Evolutionary conservation across 1,139 yeast genomes (phyloP), one percentile per base, ranked within the genome.

Genomic region (Lodderomyces orthopsilosis): DNA sequence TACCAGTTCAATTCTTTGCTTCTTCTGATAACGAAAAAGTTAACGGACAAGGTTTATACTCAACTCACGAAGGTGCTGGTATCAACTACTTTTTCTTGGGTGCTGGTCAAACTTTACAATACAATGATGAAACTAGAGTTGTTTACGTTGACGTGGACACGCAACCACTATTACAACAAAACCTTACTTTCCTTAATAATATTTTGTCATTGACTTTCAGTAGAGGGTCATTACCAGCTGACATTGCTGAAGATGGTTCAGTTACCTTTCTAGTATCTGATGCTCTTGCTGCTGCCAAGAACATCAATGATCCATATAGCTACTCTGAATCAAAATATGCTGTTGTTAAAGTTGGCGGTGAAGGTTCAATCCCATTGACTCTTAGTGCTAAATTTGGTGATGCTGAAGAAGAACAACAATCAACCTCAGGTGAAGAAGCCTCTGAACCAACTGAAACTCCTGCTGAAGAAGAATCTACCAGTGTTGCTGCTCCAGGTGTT

Each of bases 1-100:
- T 50, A 37, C 43, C 38, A 21, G 46, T 54, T 27, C 51, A 47
- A 40, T 52, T 62, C 19, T 47, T 38, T 39, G 59, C 53, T 41
- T 40, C 52, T 39, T 62, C 74, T 12, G 54, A 59, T 35, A 48
- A 53, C 42, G 41, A 38, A 26, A 52, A 49, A 13, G 37, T 61
- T 40, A 49, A 56, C 51, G 66, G 65, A 22, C 45, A 57, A 28
- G 70, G 67, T 37, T 50, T 75, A 38, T 46, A 56, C 37, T 51
- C 66, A 26, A 49, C 51, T 38, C 83, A 77, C 55, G 81, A 74
- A 59, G 84, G 84, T 57, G 83, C 84, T 39, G 84, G 75, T 47
- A 60, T 76, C 53, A 67, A 73, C 63, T 77, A 73, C 57, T 55
- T 69, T 40, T 68, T 73, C 56, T 52, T 75, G n/a, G 46, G 38